Evolutionary conservation across 305 asterid species (phyloP).

Genomic region (Petunia hybrid): DNA sequence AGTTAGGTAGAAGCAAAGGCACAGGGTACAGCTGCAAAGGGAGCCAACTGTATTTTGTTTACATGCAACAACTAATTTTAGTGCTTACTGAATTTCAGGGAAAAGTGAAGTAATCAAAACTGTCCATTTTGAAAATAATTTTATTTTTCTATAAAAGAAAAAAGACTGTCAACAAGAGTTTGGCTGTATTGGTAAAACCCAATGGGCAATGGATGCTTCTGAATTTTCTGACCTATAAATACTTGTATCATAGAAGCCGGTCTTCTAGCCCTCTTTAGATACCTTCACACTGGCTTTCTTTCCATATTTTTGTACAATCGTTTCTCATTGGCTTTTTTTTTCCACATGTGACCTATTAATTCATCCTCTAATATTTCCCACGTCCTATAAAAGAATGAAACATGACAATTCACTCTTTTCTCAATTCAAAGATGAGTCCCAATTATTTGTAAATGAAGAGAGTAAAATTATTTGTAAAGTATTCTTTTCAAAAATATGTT

Average conservation of each 20-base stretch:
- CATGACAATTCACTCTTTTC: neutral
- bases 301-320: neutral
- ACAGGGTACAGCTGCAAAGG: constrained; percentile 51
- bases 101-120: constrained; percentile 10
- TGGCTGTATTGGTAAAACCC: neutral
- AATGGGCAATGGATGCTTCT: neutral
- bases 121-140: neutral
- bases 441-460: neutral
- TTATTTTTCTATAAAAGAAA: neutral
- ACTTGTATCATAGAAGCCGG: neutral
- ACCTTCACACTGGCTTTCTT: neutral
- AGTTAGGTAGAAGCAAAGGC: constrained; percentile 38
- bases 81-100: constrained; percentile 28
- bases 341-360: neutral
- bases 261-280: constrained; percentile 1
- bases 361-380: neutral
- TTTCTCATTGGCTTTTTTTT: neutral
- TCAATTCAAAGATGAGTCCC: neutral
- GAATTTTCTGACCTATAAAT: neutral
- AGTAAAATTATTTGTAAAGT: neutral
- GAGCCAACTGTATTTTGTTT: constrained; percentile 47
- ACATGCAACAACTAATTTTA: constrained; percentile 34
- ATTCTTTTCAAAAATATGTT: too few relatives aligned
- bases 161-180: neutral
- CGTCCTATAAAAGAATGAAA: neutral